A percentile compares a stretch with the other conserved stretches of the same genome.
Conservation (phyloP, 192 early-diverging fungal species). For the Coemansia sp. region DNA sequence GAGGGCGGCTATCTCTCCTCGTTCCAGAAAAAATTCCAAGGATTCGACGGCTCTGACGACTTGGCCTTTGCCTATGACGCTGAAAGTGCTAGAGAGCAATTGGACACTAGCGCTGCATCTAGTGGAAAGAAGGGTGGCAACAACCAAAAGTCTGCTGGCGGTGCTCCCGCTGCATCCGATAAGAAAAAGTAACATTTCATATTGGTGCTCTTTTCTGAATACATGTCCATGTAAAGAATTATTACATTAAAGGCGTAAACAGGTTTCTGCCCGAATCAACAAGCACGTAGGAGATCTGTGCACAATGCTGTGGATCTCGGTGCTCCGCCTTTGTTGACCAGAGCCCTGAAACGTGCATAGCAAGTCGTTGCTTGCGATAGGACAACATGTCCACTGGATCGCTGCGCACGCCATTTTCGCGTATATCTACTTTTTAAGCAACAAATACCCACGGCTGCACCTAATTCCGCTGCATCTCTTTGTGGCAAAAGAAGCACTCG, state of each 20-base stretch:
- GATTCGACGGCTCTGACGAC: slow-evolving; percentile 58
- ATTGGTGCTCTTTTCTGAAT: background rate
- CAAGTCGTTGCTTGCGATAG: background rate
- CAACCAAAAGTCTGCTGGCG: slow-evolving; percentile 14
- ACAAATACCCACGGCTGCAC: background rate
- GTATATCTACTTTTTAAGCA: background rate
- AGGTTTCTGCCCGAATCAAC: background rate
- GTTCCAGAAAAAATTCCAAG: slow-evolving; percentile 82
- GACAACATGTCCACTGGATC: background rate
- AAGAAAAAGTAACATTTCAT: slow-evolving; percentile 5
- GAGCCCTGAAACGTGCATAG: background rate
- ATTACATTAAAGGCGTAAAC: background rate
- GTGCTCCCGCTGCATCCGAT: background rate
- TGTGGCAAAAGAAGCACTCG: background rate
- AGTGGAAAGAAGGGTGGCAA: slow-evolving; percentile 17
- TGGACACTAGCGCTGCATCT: slow-evolving; percentile 13
- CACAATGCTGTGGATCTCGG: background rate
- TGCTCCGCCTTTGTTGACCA: background rate
- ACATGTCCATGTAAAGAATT: background rate
- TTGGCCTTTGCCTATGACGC: slow-evolving; percentile 28
- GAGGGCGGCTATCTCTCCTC: slow-evolving; percentile 77
- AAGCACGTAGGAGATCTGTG: background rate
- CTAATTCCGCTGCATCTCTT: background rate
- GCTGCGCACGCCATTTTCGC: background rate
- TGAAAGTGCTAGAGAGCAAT: slow-evolving; percentile 10